Conservation (phyloP, 1,284 basidiomycete species). For the Fistulinella cinereoalba region DNA sequence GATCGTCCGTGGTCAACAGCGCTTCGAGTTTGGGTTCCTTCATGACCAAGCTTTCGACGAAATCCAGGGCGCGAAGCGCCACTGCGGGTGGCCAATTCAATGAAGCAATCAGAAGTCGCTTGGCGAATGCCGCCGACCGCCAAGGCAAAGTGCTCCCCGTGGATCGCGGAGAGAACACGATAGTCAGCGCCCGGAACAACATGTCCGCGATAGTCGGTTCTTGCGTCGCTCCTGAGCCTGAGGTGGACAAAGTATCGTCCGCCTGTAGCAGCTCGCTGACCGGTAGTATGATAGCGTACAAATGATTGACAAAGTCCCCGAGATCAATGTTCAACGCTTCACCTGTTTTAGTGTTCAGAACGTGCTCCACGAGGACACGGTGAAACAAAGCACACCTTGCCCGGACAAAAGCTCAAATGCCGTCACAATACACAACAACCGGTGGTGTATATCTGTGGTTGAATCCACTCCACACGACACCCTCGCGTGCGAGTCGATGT, state of each 20-base stretch:
- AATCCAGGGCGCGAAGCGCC: constrained; percentile 66
- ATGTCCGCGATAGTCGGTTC: constrained; percentile 58
- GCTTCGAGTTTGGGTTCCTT: constrained; percentile 82
- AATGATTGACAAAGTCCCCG: constrained; percentile 78
- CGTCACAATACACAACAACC: constrained; percentile 87
- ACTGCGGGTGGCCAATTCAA: constrained; percentile 76
- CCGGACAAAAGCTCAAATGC: constrained; percentile 95
- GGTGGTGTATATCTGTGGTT: constrained; percentile 51
- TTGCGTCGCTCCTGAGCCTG: constrained; percentile 28
- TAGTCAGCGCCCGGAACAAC: constrained; percentile 81
- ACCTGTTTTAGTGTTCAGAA: constrained; percentile 44
- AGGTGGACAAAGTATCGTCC: constrained; percentile 35
- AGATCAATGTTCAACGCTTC: constrained; percentile 97
- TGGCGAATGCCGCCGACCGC: constrained; percentile 88
- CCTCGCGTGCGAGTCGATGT: constrained; percentile 42
- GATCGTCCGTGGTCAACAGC: constrained; percentile 83
- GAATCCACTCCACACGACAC: constrained; percentile 23
- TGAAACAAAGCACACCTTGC: constrained; percentile 63
- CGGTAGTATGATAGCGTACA: constrained; percentile 70
- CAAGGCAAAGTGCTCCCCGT: constrained; percentile 63
- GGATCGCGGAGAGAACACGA: constrained; percentile 71
- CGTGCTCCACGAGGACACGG: constrained; percentile 6
- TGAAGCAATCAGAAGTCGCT: constrained; percentile 79
- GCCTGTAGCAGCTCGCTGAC: constrained; percentile 54
- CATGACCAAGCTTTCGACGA: constrained; percentile 69